Percentiles rank a stretch among this genome's conserved stretches.
These are phyloP conservation scores for Stellera chamaejasme DNA, from an alignment of 345 rosid species.

Conservation along the genomic window DNA sequence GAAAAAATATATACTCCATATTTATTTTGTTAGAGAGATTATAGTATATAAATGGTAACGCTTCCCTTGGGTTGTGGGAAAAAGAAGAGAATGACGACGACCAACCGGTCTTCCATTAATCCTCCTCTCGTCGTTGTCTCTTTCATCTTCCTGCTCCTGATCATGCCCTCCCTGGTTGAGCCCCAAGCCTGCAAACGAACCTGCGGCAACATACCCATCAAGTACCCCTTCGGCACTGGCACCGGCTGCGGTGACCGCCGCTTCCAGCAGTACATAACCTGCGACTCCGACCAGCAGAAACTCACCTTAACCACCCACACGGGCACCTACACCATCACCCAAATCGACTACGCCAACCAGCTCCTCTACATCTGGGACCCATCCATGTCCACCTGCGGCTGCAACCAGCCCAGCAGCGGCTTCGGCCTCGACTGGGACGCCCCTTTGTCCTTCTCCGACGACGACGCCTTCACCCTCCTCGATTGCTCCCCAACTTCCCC, in stretches of 20 bases:
- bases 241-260: constrained; percentile 83
- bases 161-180: constrained; percentile 26
- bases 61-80: too few species aligned
- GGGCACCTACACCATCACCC: constrained; percentile 61
- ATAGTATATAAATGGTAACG: too few species aligned
- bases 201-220: constrained; percentile 53
- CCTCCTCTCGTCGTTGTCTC: constrained; percentile 10
- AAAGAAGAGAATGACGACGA: constrained; percentile 14
- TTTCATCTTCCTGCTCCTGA: constrained; percentile 12
- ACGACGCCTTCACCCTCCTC: constrained; percentile 68
- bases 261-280: constrained; percentile 53
- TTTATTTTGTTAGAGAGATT: too few species aligned
- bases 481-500: constrained; percentile 57
- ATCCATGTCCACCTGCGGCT: constrained; percentile 84
- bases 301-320: constrained; percentile 71
- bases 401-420: constrained; percentile 69
- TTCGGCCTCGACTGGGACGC: constrained; percentile 89
- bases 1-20: background rate
- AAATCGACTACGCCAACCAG: constrained; percentile 60
- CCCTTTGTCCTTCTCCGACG: constrained; percentile 73
- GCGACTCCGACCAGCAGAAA: constrained; percentile 30
- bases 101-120: constrained; percentile 1
- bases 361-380: constrained; percentile 56
- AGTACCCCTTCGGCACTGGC: constrained; percentile 78
- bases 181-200: constrained; percentile 58